Conservation (phyloP, 805 yeast species). For the Maudiozyma bulderi region DNA sequence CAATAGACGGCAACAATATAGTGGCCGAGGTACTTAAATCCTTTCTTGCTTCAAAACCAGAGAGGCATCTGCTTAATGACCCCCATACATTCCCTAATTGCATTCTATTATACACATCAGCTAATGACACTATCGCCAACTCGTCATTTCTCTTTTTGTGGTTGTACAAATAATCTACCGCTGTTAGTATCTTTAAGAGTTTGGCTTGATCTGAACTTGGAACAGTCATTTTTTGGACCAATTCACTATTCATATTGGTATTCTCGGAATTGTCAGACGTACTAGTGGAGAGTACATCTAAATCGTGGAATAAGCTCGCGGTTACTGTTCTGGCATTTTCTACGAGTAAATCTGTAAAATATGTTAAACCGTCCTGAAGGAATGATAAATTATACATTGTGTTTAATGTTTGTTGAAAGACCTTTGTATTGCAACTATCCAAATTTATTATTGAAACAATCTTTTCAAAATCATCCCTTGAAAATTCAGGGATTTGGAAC, state of each 20-base stretch:
- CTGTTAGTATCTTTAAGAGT: conserved; percentile 74
- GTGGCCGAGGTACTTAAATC: conserved; percentile 60
- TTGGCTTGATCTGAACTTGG: conserved; percentile 84
- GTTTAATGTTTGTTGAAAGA: conserved; percentile 74
- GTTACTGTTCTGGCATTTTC: conserved; percentile 55
- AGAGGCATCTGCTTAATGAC: conserved; percentile 63
- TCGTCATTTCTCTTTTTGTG: conserved; percentile 19
- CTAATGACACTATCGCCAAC: conserved; percentile 37
- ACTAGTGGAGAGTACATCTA: conserved; percentile 40
- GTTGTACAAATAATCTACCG: conserved; percentile 73
- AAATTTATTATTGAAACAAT: conserved; percentile 62
- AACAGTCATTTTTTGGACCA: conserved; percentile 60
- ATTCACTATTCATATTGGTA: conserved; percentile 42
- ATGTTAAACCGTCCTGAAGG: conserved; percentile 48
- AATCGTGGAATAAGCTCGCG: conserved; percentile 42
- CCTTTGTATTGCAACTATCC: conserved; percentile 75
- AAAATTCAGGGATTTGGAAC: conserved; percentile 50
- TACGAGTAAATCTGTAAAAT: conserved; percentile 61
- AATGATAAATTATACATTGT: conserved; percentile 68
- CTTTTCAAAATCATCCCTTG: conserved; percentile 49
- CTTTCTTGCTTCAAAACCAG: conserved; percentile 50
- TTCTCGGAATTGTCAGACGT: conserved; percentile 32
- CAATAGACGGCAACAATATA: conserved; percentile 75
- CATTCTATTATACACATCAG: conserved; percentile 53
- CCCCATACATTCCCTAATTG: conserved; percentile 79